phyloP scores from a whole-genome alignment of 2,329 filamentous ascomycete genomes.

The Talaromyces sp. region DNA sequence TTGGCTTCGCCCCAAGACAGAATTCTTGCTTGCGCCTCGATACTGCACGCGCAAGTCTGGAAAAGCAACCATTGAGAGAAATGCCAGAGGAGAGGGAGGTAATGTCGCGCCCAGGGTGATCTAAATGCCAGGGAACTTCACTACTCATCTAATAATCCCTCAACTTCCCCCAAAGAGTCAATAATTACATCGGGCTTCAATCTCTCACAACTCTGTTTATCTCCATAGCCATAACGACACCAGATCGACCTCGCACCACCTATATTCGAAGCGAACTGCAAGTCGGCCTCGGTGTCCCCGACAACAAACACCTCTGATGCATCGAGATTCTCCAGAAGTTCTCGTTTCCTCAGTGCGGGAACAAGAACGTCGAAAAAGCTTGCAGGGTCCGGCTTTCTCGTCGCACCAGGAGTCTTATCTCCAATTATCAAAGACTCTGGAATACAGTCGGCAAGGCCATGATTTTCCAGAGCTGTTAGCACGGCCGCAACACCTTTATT shows the following conservation, averaged over 20 bases:
- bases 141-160: too few species aligned
- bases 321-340: background rate
- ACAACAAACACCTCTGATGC: background rate
- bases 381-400: constrained; percentile 19
- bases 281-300: background rate
- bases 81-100: too few species aligned
- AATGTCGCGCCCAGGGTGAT: too few species aligned
- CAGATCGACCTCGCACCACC: background rate
- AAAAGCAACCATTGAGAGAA: too few species aligned
- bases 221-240: background rate
- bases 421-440: constrained; percentile 18
- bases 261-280: background rate
- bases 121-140: too few species aligned
- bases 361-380: constrained; percentile 19
- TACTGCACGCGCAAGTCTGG: too few species aligned
- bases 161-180: too few species aligned
- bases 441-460: constrained; percentile 9
- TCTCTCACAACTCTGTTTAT: too few species aligned
- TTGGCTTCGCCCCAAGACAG: too few species aligned
- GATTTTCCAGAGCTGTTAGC: constrained; percentile 14
- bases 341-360: constrained; percentile 10
- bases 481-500: constrained; percentile 27
- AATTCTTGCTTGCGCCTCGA: too few species aligned
- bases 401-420: constrained; percentile 19
- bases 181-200: too few species aligned